These are phyloP conservation scores for Oryza meyeriana DNA, from an alignment of 176 grass and related monocot genomes.

Conservation along the genomic window DNA sequence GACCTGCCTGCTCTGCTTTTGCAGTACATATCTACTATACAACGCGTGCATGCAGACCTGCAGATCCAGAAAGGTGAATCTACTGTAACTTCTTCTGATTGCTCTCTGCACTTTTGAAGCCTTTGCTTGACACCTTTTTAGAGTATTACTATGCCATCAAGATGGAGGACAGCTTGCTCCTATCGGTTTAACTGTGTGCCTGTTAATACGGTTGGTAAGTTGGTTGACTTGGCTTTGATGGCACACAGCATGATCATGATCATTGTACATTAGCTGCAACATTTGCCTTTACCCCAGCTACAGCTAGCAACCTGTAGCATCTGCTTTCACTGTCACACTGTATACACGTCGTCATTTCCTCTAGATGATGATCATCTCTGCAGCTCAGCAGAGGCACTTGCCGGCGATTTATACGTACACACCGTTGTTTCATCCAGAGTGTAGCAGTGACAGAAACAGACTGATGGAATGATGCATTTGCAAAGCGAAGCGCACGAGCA, in stretches of 20 bases:
- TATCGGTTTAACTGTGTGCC: background rate
- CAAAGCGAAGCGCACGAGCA: background rate
- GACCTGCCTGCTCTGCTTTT: background rate
- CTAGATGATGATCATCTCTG: background rate
- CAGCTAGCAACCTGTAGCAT: background rate
- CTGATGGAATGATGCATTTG: no score
- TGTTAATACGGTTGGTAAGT: background rate
- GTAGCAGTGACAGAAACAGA: background rate
- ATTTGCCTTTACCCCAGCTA: background rate
- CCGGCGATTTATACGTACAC: background rate
- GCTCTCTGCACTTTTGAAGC: background rate
- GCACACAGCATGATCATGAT: background rate
- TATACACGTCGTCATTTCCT: background rate
- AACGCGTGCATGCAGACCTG: background rate
- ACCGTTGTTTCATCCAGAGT: background rate
- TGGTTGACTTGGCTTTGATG: background rate
- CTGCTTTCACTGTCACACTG: background rate
- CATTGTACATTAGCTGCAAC: background rate
- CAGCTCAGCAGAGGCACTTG: background rate
- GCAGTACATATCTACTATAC: background rate
- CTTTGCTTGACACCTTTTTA: background rate
- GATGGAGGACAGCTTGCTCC: background rate
- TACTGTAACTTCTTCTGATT: background rate
- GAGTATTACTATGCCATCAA: background rate
- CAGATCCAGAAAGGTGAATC: background rate